Conservation (phyloP, 495 filamentous ascomycete genomes). For the Xanthoparmelia taractica region DNA sequence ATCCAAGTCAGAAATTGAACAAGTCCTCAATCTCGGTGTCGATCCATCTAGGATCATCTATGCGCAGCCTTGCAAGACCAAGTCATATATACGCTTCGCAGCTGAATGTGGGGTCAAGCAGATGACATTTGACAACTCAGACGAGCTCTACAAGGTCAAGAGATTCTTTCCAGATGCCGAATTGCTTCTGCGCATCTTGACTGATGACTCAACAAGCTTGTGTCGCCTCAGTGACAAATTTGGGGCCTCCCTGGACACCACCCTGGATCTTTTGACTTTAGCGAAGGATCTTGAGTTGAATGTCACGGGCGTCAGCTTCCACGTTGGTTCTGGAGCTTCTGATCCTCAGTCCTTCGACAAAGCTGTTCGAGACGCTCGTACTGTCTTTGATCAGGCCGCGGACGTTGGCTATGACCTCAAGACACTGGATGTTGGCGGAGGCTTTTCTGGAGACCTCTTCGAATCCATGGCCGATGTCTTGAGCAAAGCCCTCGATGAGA, state of each 20-base stretch:
- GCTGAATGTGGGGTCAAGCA: constrained; percentile 78
- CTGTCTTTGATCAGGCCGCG: constrained; percentile 81
- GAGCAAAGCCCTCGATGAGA: constrained; percentile 68
- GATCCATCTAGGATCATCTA: constrained; percentile 95
- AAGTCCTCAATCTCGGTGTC: constrained; percentile 74
- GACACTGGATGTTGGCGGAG: constrained; percentile 89
- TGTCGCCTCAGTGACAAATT: constrained; percentile 96
- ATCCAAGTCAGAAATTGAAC: constrained; percentile 92
- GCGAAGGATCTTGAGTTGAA: constrained; percentile 87
- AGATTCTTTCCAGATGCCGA: constrained; percentile 80
- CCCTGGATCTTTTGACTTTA: constrained; percentile 66
- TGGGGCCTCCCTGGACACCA: constrained; percentile 77
- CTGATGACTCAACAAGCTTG: constrained; percentile 89
- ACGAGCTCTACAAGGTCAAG: constrained; percentile 97
- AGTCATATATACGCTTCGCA: constrained; percentile 89
- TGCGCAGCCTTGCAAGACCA: constrained; percentile 98
- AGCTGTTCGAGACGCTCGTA: constrained; percentile 79
- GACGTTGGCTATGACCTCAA: constrained; percentile 71
- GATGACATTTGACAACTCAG: constrained; percentile 98
- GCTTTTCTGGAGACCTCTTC: constrained; percentile 81
- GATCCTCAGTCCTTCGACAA: constrained; percentile 82
- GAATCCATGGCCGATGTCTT: constrained; percentile 82
- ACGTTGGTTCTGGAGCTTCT: constrained; percentile 91
- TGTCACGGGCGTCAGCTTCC: constrained; percentile 93
- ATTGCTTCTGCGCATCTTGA: constrained; percentile 86